Evolutionary conservation across 768 basidiomycete genomes (phyloP).

Genomic region (Tephrocybe sp.): DNA sequence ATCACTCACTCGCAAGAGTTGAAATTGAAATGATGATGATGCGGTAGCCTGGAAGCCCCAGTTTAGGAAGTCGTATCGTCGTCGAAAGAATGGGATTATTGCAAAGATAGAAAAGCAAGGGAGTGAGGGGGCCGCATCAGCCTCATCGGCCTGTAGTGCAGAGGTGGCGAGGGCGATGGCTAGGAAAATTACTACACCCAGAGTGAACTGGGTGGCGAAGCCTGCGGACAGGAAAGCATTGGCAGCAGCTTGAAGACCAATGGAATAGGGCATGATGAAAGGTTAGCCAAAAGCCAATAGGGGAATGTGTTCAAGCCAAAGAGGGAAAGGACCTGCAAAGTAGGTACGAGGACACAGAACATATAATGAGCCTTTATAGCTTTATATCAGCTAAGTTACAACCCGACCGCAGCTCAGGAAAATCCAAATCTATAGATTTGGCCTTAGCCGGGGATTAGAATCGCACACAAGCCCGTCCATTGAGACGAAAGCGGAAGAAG

Average conservation of each 20-base stretch:
- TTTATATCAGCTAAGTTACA: conserved; percentile 27
- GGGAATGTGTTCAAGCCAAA: conserved; percentile 22
- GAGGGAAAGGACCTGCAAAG: conserved; percentile 18
- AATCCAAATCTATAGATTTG: conserved; percentile 22
- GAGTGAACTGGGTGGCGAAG: conserved; percentile 43
- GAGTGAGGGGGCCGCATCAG: conserved; percentile 52
- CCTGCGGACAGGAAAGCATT: conserved; percentile 50
- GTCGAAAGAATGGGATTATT: conserved; percentile 66
- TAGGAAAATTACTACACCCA: conserved; percentile 46
- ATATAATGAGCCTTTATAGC: conserved; percentile 27
- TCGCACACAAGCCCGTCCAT: conserved; percentile 10
- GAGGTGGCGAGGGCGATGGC: conserved; percentile 42
- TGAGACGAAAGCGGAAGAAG: conserved; percentile 17
- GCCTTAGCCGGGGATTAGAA: conserved; percentile 12
- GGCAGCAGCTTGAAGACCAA: conserved; percentile 47
- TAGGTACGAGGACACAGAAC: conserved; percentile 22
- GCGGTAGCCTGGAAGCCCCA: conserved; percentile 70
- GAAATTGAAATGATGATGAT: conserved; percentile 65
- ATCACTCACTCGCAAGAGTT: conserved; percentile 57
- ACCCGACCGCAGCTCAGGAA: conserved; percentile 24
- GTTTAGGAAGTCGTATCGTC: conserved; percentile 69
- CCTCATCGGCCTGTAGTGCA: conserved; percentile 43
- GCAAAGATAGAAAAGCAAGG: conserved; percentile 58
- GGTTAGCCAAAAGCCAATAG: conserved; percentile 25
- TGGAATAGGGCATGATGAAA: conserved; percentile 44